Base-by-base conservation (phyloP, 2,329 filamentous ascomycete genomes). In the Macroventuria anomochaeta region DNA sequence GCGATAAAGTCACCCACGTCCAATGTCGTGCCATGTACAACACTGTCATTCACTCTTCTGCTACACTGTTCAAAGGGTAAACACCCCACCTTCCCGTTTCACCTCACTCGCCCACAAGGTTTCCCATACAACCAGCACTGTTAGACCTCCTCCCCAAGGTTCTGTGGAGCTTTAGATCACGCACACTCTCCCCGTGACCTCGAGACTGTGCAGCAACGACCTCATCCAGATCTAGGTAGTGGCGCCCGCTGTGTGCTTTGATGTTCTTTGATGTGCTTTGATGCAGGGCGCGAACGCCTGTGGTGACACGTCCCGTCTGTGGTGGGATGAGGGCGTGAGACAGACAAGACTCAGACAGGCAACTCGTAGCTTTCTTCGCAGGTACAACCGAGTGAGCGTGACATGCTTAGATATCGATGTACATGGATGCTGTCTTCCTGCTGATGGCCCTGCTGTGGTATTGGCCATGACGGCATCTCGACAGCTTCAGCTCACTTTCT, bases 91-190 rank as follows among this genome's bases (percentile, higher is more conserved):
- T 29, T 15, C 28, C 50, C 42, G 61, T 65, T 64, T 64, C 63
- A 60, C 40, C 47, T 53, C 44, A 49, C 53, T 49, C 53, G 29
- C 54, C 47, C 44, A 39, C 52, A 57, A 57, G 54, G 58, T 59
- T 60, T 31, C 40, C 49, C 29, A 46, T 58, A 56, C 58, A 59
- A 59, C 57, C 57, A 58, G 52, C 42, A 39, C 46, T 58, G 56
- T 62, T 48, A 57, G 53, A 56, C 42, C 10, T 31, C 15, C 33
- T 33, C 28, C 17, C 7, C 29, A 17, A 28, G 29, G 17, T 42
- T 3, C 34, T 34, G 33, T 20, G 31, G 44, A 15, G 28, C 38
- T 47, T 13, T 17, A 7, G 7, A 39, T 33, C 33, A 21, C 34
- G 33, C 51, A 23, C 29, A 11, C 38, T 12, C 13, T 13, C 21